These are phyloP conservation scores for apple (Malus domestica) DNA, from an alignment of 306 rosid species.

Conservation along the genomic window DNA sequence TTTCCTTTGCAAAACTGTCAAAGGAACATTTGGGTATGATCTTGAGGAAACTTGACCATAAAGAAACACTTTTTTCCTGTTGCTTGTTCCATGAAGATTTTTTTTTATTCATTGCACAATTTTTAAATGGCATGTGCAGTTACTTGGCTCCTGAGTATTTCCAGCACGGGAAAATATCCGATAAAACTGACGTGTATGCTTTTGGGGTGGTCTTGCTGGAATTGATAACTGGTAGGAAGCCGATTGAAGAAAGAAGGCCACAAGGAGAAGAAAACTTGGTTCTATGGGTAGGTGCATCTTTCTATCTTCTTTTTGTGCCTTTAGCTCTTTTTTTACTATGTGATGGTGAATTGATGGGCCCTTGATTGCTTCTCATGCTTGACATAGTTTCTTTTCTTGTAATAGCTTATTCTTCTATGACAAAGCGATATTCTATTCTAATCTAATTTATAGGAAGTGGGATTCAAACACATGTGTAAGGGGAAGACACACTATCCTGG, in stretches of 20 bases:
- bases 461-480: neutral
- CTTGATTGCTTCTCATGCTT: neutral
- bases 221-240: constrained; percentile 88
- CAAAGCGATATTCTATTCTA: neutral
- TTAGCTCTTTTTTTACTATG: neutral
- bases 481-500: neutral
- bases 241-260: constrained; percentile 67
- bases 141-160: constrained; percentile 98
- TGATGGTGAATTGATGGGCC: constrained; percentile 8
- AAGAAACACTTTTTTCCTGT: neutral
- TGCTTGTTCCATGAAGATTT: neutral
- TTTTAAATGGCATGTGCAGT: constrained; percentile 29
- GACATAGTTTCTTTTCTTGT: neutral
- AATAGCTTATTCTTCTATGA: neutral
- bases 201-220: constrained; percentile 89
- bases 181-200: constrained; percentile 92
- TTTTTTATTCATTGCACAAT: neutral
- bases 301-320: constrained; percentile 1
- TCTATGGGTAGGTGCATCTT: constrained; percentile 65
- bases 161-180: constrained; percentile 95
- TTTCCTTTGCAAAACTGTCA: constrained; percentile 94
- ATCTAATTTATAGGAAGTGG: neutral
- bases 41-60: constrained; percentile 1
- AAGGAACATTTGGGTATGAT: constrained; percentile 96
- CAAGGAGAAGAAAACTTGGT: constrained; percentile 90